Evolutionary conservation across 208 protist genomes (phyloP).

Genomic region (Strigomonas culicis): DNA sequence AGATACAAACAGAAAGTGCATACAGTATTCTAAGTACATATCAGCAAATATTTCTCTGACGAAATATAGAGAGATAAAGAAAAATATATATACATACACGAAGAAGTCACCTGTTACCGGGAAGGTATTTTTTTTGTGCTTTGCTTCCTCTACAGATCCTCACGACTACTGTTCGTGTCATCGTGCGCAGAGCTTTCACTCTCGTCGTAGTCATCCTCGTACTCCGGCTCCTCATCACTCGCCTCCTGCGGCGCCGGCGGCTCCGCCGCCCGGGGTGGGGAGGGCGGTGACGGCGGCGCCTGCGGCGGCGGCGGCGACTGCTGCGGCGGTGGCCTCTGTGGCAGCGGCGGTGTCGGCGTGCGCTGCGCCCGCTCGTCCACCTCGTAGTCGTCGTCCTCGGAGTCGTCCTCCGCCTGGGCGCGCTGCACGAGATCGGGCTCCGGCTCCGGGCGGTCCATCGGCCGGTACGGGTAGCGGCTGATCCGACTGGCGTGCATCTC

Average conservation of each 20-base stretch:
- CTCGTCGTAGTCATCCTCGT: not conserved
- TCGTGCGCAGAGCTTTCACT: not conserved
- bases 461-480: slow-evolving; percentile 52
- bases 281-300: no score
- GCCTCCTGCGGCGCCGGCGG: not conserved
- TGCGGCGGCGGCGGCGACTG: no score
- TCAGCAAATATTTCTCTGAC: not conserved
- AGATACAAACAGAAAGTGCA: not conserved
- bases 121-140: no score
- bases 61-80: not conserved
- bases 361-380: not conserved
- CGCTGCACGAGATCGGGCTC: not conserved
- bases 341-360: no score
- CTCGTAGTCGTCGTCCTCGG: not conserved
- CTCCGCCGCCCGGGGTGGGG: not conserved
- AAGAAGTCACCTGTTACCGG: no score
- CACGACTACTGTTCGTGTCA: no score
- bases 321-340: no score
- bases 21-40: not conserved
- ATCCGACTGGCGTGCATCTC: slow-evolving; percentile 47
- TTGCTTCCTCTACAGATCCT: no score
- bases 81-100: not conserved
- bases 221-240: not conserved
- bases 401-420: not conserved
- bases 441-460: slow-evolving; percentile 18